phyloP scores from a whole-genome alignment of 495 filamentous ascomycete species.

The Pyrenopolyporus hunteri region DNA sequence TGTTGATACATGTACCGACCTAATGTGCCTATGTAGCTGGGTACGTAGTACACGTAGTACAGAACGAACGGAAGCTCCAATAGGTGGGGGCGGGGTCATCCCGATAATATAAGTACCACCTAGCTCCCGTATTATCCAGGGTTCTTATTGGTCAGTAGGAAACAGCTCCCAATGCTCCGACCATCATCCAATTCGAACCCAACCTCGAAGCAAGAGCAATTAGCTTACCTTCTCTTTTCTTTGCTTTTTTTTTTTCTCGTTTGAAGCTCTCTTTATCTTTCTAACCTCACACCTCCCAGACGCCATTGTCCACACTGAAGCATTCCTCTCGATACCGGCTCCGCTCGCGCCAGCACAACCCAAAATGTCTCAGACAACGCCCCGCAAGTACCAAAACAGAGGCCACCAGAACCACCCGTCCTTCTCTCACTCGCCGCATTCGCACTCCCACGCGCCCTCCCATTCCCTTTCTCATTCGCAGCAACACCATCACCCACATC shows the following conservation, averaged over 20 bases:
- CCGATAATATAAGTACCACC: background rate
- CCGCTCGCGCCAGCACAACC: background rate
- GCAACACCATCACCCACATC: constrained; percentile 45
- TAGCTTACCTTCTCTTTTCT: too few species aligned
- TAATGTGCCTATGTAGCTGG: background rate
- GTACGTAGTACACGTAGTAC: background rate
- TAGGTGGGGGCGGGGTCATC: constrained; percentile 20
- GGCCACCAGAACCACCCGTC: constrained; percentile 15
- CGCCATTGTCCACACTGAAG: background rate
- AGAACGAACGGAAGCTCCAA: background rate
- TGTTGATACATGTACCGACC: too few species aligned
- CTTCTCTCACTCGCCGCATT: constrained; percentile 16
- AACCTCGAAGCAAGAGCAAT: background rate
- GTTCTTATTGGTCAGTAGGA: constrained; percentile 19
- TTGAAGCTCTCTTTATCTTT: too few species aligned
- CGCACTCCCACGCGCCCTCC: constrained; percentile 10
- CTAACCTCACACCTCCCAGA: background rate
- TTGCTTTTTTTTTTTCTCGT: too few species aligned
- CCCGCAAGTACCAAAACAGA: constrained; percentile 32
- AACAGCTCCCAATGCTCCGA: constrained; percentile 4
- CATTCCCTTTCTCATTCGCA: constrained; percentile 31
- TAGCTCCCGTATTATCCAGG: background rate
- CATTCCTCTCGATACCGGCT: background rate
- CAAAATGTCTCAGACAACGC: constrained; percentile 37
- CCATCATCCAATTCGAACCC: background rate